Evolutionary conservation across 73 alveolate genomes (phyloP), one percentile per base, ranked within the genome.

Genomic region (Breviolum minutum): DNA sequence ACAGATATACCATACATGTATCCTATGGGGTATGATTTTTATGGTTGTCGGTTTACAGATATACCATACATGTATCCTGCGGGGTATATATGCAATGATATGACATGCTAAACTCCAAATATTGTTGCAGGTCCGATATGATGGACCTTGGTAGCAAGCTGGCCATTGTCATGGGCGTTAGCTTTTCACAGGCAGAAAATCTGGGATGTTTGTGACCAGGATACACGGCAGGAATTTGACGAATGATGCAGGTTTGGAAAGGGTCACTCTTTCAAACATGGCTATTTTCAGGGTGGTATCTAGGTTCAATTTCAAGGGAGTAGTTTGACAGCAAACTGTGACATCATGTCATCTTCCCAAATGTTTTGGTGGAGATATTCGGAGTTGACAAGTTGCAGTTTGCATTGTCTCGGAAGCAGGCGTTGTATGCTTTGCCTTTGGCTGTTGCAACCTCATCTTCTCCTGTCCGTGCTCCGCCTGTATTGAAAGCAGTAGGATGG

Each of bases 101-200:
- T 27, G 27, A 22, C 9, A 8, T 79, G 87, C 87, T 30, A 27
- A 30, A 20, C 20, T 74, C 87, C 29, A 19, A 63, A 19, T 8
- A 79, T 32, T 79, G 0, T 63, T 69, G 63, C 29, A 92, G 98
- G 98, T 92, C 98, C 5, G 98, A 92, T 66, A 92, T 92, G 98
- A 92, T 92, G 98, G 91, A 68, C 82, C n/a, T 92, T 7, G 62
- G 98, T 80, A 92, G 98, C 98, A 92, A 92, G 86, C 66, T 94
- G 8, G 99, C 94, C 82, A 94, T 94, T 80, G 99, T 94, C 76
- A 79, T 81, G 99, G 99, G 99, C 48, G 99, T 94, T 7, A 81
- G 94, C 63, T 81, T 94, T 74, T 94, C 99, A 11, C 99, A 94
- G 99, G 98, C n/a, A 27, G 11, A 19, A 48, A 40, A 48, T 32